Conservation (phyloP, 352 stramenopile species). For the Pythium volutum region DNA sequence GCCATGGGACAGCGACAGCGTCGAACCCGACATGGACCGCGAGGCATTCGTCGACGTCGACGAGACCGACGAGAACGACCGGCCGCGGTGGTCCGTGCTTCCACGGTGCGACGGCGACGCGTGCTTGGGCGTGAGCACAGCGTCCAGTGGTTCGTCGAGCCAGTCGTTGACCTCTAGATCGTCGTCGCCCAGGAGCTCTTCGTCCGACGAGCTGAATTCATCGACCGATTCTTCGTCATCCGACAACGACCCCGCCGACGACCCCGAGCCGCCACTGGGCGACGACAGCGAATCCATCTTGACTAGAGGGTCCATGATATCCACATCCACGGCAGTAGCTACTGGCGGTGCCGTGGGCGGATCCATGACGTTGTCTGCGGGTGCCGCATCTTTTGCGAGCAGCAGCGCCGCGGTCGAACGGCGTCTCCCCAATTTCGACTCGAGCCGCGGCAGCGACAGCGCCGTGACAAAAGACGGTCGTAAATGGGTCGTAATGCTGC, state of each 20-base stretch:
- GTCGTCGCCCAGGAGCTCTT: conserved; percentile 40
- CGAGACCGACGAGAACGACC: conserved; percentile 48
- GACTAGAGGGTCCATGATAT: neutral
- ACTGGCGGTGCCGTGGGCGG: neutral
- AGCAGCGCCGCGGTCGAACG: conserved; percentile 16
- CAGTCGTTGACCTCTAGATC: conserved; percentile 69
- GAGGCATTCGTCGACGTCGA: conserved; percentile 37
- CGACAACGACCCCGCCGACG: conserved; percentile 12
- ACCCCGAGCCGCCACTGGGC: neutral
- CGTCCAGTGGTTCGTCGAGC: conserved; percentile 70
- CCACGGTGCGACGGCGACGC: conserved; percentile 39
- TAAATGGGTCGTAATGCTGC: conserved; percentile 17
- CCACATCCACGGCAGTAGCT: neutral
- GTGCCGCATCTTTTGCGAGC: neutral
- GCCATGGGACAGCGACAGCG: conserved; percentile 14
- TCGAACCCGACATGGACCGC: conserved; percentile 32
- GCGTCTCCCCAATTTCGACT: conserved; percentile 11
- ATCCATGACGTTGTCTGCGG: neutral
- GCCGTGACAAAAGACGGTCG: conserved; percentile 26
- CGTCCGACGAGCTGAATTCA: conserved; percentile 23
- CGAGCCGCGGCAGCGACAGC: conserved; percentile 2
- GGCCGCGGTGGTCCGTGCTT: conserved; percentile 28
- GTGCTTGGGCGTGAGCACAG: conserved; percentile 49
- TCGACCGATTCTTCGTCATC: conserved; percentile 23
- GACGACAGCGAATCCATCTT: neutral